Base-by-base conservation (phyloP, 129 eudicot species). In the Escallonia herrerae region DNA sequence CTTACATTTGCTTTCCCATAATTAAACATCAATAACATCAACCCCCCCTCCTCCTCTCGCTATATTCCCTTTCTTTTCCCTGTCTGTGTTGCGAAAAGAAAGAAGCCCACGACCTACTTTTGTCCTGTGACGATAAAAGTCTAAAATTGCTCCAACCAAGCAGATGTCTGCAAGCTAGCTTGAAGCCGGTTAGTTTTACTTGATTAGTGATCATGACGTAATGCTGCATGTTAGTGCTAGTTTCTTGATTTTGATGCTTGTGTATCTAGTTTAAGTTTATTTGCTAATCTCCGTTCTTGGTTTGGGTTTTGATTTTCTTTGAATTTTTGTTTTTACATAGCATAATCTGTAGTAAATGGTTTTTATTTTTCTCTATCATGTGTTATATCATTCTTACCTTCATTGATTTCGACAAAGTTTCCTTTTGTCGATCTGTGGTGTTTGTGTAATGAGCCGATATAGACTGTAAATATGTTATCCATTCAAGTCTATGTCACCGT, bases 1-100 rank as follows among this genome's bases (percentile, higher is more conserved):
- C 14, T 49, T 40, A 47, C 60, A 58, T 51, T 55, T 22, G 48
- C 58, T 51, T 65, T 65, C 48, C 70, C 59, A 49, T 65, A 65
- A 65, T 65, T 65, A 64, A 64, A 37, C 67, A 14, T 63, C 55
- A 61, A 8, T n/a, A n/a, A n/a, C n/a, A n/a, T n/a, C n/a, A n/a
- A n/a, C n/a, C n/a, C 45, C 37, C 11, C 66, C 4, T 22, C 33
- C 33, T 22, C 13, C 58, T 39, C 70, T 47, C 33, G 33, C 33
- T 22, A 22, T 22, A 22, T 22, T 22, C 33, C 33, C 33, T 22
- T 43, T 15, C 52, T 43, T 62, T 40, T 3, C 2, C 5, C 9
- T 10, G 46, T 11, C 58, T 33, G 7, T 12, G 53, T 13, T 42
- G 2, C 50, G 43, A 15, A 62, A 42, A n/a, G 37, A 62, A 7